Conservation (phyloP, 768 basidiomycete species). For the Austroboletus eburneus region DNA sequence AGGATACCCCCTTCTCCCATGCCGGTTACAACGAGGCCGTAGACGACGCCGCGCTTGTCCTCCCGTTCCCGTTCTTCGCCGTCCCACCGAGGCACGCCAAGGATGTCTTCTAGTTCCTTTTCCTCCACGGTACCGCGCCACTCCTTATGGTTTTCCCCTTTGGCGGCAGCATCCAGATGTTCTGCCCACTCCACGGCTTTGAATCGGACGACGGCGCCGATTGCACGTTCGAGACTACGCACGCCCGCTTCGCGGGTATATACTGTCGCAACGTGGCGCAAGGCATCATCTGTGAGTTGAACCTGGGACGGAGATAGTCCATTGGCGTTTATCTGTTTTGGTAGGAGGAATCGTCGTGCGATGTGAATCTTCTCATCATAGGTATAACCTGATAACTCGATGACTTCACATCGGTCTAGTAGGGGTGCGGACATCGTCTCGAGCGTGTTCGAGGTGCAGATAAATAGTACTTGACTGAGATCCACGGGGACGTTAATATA, state of each 20-base stretch:
- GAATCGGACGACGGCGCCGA: conserved; percentile 83
- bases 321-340: conserved; percentile 82
- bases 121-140: conserved; percentile 63
- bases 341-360: conserved; percentile 79
- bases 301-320: conserved; percentile 63
- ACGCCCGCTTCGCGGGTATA: conserved; percentile 94
- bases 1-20: conserved; percentile 83
- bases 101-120: conserved; percentile 75
- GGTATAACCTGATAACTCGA: conserved; percentile 81
- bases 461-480: conserved; percentile 83
- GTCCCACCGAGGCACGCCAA: conserved; percentile 79
- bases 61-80: conserved; percentile 75
- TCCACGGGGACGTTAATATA: conserved; percentile 89
- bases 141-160: conserved; percentile 25
- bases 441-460: conserved; percentile 88
- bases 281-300: conserved; percentile 60
- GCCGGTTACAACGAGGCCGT: conserved; percentile 84
- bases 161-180: conserved; percentile 34
- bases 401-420: conserved; percentile 85
- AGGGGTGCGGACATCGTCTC: conserved; percentile 88
- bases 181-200: conserved; percentile 93
- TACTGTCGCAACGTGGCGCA: conserved; percentile 67
- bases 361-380: conserved; percentile 92
- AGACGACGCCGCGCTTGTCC: conserved; percentile 71
- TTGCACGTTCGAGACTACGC: conserved; percentile 80